Percentiles rank a stretch among this genome's conserved stretches.
phyloP scores from a whole-genome alignment of 192 early-diverging fungal genomes.

The Paraglomus occultum region DNA sequence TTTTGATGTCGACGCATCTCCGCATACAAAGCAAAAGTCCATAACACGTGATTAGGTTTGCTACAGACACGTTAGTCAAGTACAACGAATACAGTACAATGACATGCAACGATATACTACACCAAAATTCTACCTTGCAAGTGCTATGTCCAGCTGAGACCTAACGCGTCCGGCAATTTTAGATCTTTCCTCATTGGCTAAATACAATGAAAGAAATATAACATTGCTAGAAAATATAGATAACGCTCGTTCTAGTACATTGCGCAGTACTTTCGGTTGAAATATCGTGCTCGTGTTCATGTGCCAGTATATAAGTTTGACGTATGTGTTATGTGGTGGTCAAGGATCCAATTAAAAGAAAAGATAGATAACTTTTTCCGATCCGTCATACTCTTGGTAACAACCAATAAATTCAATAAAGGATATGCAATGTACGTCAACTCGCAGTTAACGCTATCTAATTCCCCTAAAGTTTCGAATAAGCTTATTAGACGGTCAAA shows the following conservation, averaged over 20 bases:
- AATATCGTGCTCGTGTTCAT: constrained; percentile 32
- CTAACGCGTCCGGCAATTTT: constrained; percentile 61
- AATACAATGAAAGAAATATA: constrained; percentile 50
- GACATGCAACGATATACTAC: background rate
- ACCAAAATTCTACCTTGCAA: constrained; percentile 42
- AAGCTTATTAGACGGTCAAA: constrained; percentile 35
- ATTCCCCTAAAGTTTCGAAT: constrained; percentile 26
- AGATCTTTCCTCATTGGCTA: constrained; percentile 58
- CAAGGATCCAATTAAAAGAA: background rate
- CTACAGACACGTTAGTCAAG: constrained; percentile 29
- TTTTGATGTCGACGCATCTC: constrained; percentile 52
- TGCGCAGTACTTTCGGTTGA: constrained; percentile 45
- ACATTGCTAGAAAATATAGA: constrained; percentile 55
- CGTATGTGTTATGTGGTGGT: constrained; percentile 19
- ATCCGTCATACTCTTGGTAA: background rate
- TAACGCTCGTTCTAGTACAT: constrained; percentile 45
- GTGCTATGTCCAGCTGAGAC: constrained; percentile 35
- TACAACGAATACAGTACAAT: constrained; percentile 17
- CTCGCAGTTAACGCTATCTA: constrained; percentile 35
- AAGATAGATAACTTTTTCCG: background rate
- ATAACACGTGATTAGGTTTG: constrained; percentile 51
- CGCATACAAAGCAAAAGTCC: constrained; percentile 54
- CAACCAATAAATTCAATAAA: background rate
- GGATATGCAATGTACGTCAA: constrained; percentile 40
- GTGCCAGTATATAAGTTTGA: constrained; percentile 38